Evolutionary conservation across 192 early-diverging fungal species (phyloP), one percentile per base, ranked within the genome.

Genomic region (Dissophora ornata): DNA sequence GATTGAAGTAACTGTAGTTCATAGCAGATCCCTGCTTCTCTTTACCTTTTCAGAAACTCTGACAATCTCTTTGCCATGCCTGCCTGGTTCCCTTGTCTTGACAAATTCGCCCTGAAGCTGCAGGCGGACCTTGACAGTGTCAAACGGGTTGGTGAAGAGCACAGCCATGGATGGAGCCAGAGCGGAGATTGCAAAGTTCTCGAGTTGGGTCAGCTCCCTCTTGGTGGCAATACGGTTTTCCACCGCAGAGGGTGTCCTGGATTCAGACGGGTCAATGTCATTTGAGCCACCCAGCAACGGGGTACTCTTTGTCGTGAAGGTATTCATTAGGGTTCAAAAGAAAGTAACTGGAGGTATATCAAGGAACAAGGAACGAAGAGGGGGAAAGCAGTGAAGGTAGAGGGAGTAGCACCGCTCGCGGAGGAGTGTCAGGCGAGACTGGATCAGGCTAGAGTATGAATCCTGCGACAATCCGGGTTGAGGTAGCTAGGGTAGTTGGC

Each of bases 101-200:
- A 81, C 63, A 34, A 79, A 67, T 57, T 89, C 87, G n/a, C 88
- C 88, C 64, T 91, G 90, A 25, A 91, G 82, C 49, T 91, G 90
- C 11, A 91, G 78, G 7, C 90, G 82, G 45, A 91, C 88, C 83
- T 92, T 91, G 73, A 88, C 91, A 44, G 91, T 92, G 52, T 92
- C 91, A 60, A 92, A 92, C 1, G 91, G 91, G 79, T 90, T 90
- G 47, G 91, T 92, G 69, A 92, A 92, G 49, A 92, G 75, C 25
- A 90, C 89, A 13, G 91, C 91, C 54, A 83, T 81, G 26, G 88
- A 87, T 10, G 90, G 90, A 1, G 90, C 87, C 33, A 89, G 36
- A 11, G 87, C 88, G 28, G 83, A 85, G 24, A 91, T 79, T 7
- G 75, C 79, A 83, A 91, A 91, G 59, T 82, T 86, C 56, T 91